Evolutionary conservation across 352 stramenopile genomes (phyloP), one percentile per base, ranked within the genome.

Genomic region (Hyaloperonospora brassicae): DNA sequence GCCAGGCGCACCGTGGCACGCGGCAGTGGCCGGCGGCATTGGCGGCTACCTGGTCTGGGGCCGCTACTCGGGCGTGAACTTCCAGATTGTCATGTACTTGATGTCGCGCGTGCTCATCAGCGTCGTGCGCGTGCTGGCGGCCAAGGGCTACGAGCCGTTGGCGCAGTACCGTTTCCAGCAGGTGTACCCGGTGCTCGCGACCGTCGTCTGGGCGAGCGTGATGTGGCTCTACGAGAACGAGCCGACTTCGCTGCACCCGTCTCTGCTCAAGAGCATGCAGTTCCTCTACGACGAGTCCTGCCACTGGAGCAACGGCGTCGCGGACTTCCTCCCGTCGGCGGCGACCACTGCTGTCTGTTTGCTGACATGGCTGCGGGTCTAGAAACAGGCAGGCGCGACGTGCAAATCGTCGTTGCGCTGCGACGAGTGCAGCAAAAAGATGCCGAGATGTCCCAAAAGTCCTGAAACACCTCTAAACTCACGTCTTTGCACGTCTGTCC

Each of bases 151-250:
- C 44, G 54, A 75, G n/a, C 82, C 84, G 17, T 87, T 93, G 44
- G 65, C 60, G 8, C 58, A 78, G 35, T 61, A 88, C 58, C 66
- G 62, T 38, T 95, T 95, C 59, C 69, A 78, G 27, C 39, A 80
- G 10, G 79, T 90, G 47, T 95, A 93, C 56, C 85, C 85, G 23
- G 62, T 80, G 43, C 62, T 95, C 7, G 80, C 79, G 47, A 86
- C 78, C 0, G 69, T 73, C n/a, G 77, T 84, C 23, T 95, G 85
- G 85, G 81, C 68, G 27, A 56, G 70, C 7, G 81, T 93, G 52
- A 92, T 95, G 79, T 95, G 79, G 79, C 68, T 93, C 21, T 95
- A 89, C 62, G 85, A 95, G 66, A 92, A 87, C 66, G 74, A 95
- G 45, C 69, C 73, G 36, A 24, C 68, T n/a, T 69, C 67, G 58